Percentiles rank a stretch among this genome's conserved stretches.
Evolutionary conservation across 306 rosid genomes (phyloP).

Genomic region (Vigna mungo): DNA sequence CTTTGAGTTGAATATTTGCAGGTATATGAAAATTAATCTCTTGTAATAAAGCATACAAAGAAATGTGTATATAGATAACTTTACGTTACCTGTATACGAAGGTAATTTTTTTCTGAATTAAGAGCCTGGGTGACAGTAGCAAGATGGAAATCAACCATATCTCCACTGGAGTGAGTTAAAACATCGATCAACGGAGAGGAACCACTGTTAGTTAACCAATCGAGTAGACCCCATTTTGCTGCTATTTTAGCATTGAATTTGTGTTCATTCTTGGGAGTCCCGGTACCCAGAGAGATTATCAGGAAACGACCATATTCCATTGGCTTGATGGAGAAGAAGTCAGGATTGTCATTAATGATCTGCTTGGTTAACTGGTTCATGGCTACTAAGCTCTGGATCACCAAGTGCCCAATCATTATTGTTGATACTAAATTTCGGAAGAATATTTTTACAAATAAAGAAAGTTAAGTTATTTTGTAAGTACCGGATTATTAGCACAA

Average conservation of each 20-base stretch:
- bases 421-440: no score
- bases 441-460: background rate
- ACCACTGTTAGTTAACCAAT: constrained; percentile 45
- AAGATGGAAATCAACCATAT: constrained; percentile 53
- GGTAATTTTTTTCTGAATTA: constrained; percentile 41
- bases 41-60: no score
- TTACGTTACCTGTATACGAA: constrained; percentile 49
- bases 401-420: background rate
- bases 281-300: constrained; percentile 56
- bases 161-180: constrained; percentile 48
- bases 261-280: constrained; percentile 43
- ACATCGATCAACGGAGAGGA: constrained; percentile 47
- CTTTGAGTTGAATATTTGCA: no score
- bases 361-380: constrained; percentile 46
- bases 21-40: no score
- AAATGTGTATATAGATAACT: no score
- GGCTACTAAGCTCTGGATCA: constrained; percentile 47
- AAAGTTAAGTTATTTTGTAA: background rate
- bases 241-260: constrained; percentile 46
- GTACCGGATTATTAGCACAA: constrained; percentile 70
- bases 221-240: constrained; percentile 49
- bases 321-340: constrained; percentile 49
- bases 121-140: constrained; percentile 47
- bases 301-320: constrained; percentile 42
- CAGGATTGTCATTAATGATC: constrained; percentile 31